These are phyloP conservation scores for Neopestalotiopsis rosae DNA, from an alignment of 2,329 filamentous ascomycete species.

Conservation along the genomic window DNA sequence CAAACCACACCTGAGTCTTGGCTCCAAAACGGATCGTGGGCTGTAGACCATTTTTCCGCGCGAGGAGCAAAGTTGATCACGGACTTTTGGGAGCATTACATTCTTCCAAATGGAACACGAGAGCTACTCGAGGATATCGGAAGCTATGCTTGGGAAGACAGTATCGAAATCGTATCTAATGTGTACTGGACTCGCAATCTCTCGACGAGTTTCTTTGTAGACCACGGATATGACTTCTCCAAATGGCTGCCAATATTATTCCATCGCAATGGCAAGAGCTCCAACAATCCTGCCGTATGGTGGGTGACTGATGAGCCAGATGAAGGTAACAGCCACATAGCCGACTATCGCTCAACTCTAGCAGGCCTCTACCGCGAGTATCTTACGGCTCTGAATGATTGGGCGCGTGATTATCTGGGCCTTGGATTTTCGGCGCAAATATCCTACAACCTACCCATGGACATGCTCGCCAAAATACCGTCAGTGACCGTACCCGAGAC, in stretches of 20 bases:
- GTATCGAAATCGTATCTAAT: neutral
- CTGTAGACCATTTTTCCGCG: neutral
- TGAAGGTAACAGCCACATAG: neutral
- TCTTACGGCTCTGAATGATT: neutral
- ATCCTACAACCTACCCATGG: constrained; percentile 5
- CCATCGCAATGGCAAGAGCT: neutral
- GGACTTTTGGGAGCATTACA: neutral
- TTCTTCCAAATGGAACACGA: neutral
- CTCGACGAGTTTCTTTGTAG: neutral
- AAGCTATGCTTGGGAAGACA: constrained; percentile 5
- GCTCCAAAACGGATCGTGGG: neutral
- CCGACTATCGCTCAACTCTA: neutral
- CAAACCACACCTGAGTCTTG: neutral
- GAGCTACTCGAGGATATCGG: neutral
- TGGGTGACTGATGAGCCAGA: constrained; percentile 1
- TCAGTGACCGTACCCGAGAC: neutral
- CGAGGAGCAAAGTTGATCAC: neutral
- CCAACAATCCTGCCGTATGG: neutral
- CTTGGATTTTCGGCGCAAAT: neutral
- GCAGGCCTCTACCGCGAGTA: constrained; percentile 1
- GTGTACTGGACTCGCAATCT: neutral
- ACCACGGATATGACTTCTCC: neutral
- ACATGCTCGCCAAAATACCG: constrained; percentile 2
- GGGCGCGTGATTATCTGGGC: neutral
- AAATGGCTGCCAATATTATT: neutral